Conservation (phyloP, 139 green algal genomes). For the Spirogloea muscicola region DNA sequence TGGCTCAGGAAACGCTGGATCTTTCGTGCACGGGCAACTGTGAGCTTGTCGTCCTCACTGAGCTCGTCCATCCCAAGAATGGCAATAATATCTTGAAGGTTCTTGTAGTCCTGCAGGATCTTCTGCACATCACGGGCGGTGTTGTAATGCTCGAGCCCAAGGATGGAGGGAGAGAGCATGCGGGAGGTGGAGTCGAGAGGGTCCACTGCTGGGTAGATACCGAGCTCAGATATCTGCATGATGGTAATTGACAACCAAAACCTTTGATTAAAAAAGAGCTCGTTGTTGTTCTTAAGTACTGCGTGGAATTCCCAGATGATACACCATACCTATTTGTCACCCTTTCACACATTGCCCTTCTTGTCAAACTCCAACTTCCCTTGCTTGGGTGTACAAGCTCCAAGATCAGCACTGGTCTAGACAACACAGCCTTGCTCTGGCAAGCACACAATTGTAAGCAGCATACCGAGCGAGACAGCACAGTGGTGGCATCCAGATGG, state of each 20-base stretch:
- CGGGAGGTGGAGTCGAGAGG: constrained; percentile 97
- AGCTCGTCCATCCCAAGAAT: constrained; percentile 99
- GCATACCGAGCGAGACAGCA: constrained; percentile 73
- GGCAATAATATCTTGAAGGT: constrained; percentile 97
- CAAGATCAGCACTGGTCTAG: not conserved
- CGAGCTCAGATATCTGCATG: constrained; percentile 91
- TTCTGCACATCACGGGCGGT: constrained; percentile 93
- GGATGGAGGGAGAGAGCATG: constrained; percentile 92
- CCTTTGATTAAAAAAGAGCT: not conserved
- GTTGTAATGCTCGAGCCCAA: constrained; percentile 95
- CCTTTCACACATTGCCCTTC: too few relatives aligned
- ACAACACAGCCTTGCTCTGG: constrained; percentile 1
- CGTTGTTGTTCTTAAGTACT: too few relatives aligned
- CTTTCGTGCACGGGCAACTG: constrained; percentile 94
- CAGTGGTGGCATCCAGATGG: constrained; percentile 50
- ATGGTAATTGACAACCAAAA: not conserved
- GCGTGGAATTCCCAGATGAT: too few relatives aligned
- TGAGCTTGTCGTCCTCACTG: constrained; percentile 98
- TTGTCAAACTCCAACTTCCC: too few relatives aligned
- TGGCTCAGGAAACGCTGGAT: constrained; percentile 98
- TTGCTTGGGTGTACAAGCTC: too few relatives aligned
- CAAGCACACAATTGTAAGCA: too few relatives aligned
- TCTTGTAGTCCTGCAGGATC: constrained; percentile 84
- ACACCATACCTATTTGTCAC: too few relatives aligned
- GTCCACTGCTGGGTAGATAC: constrained; percentile 99